Percentiles rank a stretch among this genome's conserved stretches.
Evolutionary conservation across 2,329 filamentous ascomycete species (phyloP).

Genomic region (Teratosphaeria destructans): DNA sequence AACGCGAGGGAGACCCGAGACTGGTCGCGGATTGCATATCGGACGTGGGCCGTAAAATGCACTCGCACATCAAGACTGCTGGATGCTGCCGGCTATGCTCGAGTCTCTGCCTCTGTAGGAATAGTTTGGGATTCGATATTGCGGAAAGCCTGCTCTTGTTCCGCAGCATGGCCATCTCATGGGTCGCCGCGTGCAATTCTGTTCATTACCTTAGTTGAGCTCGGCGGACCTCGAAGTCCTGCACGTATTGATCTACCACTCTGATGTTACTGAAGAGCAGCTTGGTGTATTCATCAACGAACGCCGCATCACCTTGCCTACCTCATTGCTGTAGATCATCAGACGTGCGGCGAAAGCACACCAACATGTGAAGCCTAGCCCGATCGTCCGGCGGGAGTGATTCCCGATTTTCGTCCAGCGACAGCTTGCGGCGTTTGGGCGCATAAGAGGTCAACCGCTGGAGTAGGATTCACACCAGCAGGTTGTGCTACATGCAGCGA

Average conservation of each 20-base stretch:
- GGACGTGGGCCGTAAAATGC: neutral
- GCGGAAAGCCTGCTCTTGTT: neutral
- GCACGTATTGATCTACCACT: neutral
- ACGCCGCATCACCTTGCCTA: neutral
- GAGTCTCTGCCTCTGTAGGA: neutral
- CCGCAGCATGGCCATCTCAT: neutral
- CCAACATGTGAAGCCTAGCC: neutral
- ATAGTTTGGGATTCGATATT: neutral
- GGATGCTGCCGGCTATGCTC: neutral
- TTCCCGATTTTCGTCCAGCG: neutral
- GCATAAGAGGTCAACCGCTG: neutral
- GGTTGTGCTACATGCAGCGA: neutral
- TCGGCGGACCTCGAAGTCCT: neutral
- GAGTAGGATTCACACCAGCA: neutral
- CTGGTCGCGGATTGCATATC: neutral
- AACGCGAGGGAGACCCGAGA: neutral
- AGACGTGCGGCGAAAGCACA: neutral
- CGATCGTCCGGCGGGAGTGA: neutral
- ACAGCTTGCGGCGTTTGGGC: neutral
- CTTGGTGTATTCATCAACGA: neutral
- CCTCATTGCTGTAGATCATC: neutral
- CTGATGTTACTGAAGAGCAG: neutral
- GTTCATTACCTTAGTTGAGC: neutral
- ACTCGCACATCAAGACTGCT: neutral
- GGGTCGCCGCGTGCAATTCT: neutral